Evolutionary conservation across 2,329 filamentous ascomycete genomes (phyloP).

Genomic region (Huntiella moniliformis): DNA sequence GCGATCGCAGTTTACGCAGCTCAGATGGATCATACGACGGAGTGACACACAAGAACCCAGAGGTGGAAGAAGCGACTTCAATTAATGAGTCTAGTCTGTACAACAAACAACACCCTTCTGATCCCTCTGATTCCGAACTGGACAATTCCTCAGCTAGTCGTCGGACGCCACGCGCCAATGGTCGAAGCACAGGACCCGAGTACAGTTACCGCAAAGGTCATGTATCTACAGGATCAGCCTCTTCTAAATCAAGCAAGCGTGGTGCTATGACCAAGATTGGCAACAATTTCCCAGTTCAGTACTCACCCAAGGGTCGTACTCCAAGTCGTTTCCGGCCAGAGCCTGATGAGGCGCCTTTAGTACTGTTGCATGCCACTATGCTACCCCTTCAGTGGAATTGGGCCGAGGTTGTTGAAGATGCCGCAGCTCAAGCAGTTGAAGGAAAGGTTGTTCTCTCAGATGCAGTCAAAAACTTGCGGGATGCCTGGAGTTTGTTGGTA

Average conservation of each 20-base stretch:
- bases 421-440: conserved; percentile 16
- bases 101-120: conserved; percentile 22
- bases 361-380: conserved; percentile 60
- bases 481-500: conserved; percentile 48
- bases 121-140: conserved; percentile 34
- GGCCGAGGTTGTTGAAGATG: conserved; percentile 31
- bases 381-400: conserved; percentile 52
- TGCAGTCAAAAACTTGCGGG: conserved; percentile 31
- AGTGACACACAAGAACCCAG: conserved; percentile 16
- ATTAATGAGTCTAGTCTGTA: conserved; percentile 8
- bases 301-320: conserved; percentile 36
- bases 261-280: conserved; percentile 35
- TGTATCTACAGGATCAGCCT: conserved; percentile 48
- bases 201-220: conserved; percentile 34
- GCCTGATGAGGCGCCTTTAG: conserved; percentile 46
- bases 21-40: conserved; percentile 33
- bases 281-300: conserved; percentile 32
- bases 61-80: conserved; percentile 11
- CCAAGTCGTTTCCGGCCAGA: conserved; percentile 39
- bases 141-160: conserved; percentile 18
- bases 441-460: conserved; percentile 17
- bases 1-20: conserved; percentile 36
- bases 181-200: neutral
- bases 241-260: conserved; percentile 31
- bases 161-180: conserved; percentile 37